These are phyloP conservation scores for Tylopilus balloui DNA, from an alignment of 768 basidiomycete genomes.

Conservation along the genomic window DNA sequence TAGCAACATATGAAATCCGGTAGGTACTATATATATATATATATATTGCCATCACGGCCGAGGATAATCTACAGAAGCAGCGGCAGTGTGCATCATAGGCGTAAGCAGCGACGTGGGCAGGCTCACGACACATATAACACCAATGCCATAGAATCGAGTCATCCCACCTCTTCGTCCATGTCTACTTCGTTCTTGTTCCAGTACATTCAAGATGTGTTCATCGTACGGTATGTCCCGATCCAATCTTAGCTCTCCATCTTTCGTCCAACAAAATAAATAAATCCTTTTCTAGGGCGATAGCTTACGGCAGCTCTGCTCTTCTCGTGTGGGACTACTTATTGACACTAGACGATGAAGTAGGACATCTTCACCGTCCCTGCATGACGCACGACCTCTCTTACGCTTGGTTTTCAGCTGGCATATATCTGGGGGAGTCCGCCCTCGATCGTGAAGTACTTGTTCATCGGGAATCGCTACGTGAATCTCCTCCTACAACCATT, in stretches of 20 bases:
- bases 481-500: neutral
- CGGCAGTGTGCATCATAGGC: neutral
- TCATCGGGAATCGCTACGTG: conserved; percentile 3
- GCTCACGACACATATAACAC: too few species aligned
- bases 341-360: conserved; percentile 7
- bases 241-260: neutral
- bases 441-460: neutral
- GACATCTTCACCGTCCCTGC: neutral
- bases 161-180: neutral
- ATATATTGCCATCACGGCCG: neutral
- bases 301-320: neutral
- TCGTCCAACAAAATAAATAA: neutral
- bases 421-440: neutral
- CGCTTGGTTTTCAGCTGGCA: neutral
- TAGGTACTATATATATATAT: too few species aligned
- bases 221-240: neutral
- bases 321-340: conserved; percentile 3
- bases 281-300: neutral
- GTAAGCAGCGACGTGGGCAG: neutral
- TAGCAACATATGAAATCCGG: neutral
- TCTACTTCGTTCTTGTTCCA: neutral
- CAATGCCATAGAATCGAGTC: neutral
- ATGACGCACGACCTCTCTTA: neutral
- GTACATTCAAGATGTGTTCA: neutral
- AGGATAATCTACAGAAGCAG: neutral